A percentile compares a stretch with the other conserved stretches of the same genome.
Conservation (phyloP, 805 yeast genomes). For the Candida broadrunensis region DNA sequence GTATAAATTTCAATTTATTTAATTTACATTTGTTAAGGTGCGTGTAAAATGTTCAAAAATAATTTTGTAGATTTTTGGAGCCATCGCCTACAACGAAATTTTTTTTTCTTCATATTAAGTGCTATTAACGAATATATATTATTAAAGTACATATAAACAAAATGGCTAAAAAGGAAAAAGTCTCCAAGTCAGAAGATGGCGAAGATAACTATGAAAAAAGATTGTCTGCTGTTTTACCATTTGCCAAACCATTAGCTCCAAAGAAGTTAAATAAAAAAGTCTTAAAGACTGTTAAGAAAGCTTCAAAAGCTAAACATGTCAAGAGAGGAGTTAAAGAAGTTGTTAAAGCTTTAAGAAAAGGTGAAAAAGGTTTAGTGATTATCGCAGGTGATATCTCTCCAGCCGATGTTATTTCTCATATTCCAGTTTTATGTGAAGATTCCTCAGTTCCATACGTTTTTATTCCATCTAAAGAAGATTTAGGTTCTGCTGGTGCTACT, state of each 20-base stretch:
- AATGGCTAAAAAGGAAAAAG: slow-evolving; percentile 49
- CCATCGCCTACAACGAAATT: neutral
- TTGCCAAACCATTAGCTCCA: slow-evolving; percentile 93
- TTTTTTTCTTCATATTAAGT: too few species aligned
- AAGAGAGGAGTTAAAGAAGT: slow-evolving; percentile 99
- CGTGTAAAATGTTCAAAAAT: too few species aligned
- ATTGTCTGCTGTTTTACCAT: slow-evolving; percentile 84
- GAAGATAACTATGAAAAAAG: slow-evolving; percentile 88
- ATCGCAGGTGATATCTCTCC: slow-evolving; percentile 99
- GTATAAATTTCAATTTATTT: too few species aligned
- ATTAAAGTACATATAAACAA: neutral
- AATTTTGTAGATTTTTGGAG: neutral
- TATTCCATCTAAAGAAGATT: slow-evolving; percentile 95
- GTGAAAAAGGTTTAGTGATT: slow-evolving; percentile 94
- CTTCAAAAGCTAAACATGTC: slow-evolving; percentile 97
- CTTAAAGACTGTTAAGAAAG: slow-evolving; percentile 93
- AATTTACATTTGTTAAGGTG: too few species aligned
- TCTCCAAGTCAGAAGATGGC: slow-evolving; percentile 37
- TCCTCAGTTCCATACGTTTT: slow-evolving; percentile 85
- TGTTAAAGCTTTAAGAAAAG: slow-evolving; percentile 95
- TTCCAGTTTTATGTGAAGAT: slow-evolving; percentile 97
- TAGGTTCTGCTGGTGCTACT: slow-evolving; percentile 98
- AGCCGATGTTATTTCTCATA: slow-evolving; percentile 92
- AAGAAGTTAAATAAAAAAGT: slow-evolving; percentile 95
- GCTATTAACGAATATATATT: too few species aligned